Conservation (phyloP, 768 basidiomycete species). For the Daedaleopsis nitida region DNA sequence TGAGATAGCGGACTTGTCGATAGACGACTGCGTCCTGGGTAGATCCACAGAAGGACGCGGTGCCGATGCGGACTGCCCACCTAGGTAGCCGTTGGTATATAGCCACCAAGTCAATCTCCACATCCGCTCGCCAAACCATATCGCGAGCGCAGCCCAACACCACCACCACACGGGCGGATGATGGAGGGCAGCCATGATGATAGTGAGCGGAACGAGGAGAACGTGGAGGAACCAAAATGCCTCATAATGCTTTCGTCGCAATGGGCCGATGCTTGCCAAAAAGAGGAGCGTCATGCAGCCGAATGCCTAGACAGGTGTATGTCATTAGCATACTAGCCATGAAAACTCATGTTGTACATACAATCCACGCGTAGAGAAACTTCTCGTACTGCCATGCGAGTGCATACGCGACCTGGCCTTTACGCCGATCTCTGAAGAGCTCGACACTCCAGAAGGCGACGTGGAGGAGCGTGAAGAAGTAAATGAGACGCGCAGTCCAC, state of each 20-base stretch:
- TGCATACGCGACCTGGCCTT: slow-evolving; percentile 44
- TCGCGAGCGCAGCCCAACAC: slow-evolving; percentile 61
- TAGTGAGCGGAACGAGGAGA: slow-evolving; percentile 59
- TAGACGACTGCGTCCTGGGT: not conserved
- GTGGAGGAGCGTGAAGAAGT: slow-evolving; percentile 62
- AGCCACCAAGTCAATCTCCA: slow-evolving; percentile 59
- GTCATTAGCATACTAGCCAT: not conserved
- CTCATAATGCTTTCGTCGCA: slow-evolving; percentile 60
- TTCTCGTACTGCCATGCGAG: slow-evolving; percentile 60
- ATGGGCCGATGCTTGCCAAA: slow-evolving; percentile 48
- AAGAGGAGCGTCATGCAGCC: slow-evolving; percentile 54
- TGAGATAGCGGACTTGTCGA: not conserved
- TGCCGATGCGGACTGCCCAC: slow-evolving; percentile 16
- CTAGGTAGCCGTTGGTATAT: slow-evolving; percentile 58
- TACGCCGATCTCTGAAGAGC: slow-evolving; percentile 53
- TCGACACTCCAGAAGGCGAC: slow-evolving; percentile 72
- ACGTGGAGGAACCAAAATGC: slow-evolving; percentile 69
- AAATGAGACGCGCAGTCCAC: slow-evolving; percentile 72
- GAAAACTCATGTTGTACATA: slow-evolving; percentile 28
- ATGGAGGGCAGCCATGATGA: slow-evolving; percentile 64
- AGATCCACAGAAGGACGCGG: not conserved
- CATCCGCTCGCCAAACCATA: slow-evolving; percentile 67
- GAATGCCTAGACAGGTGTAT: slow-evolving; percentile 49
- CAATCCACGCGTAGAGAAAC: slow-evolving; percentile 65
- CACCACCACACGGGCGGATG: slow-evolving; percentile 68